Evolutionary conservation across 768 basidiomycete species (phyloP).

Genomic region (Tubosaeta sp.): DNA sequence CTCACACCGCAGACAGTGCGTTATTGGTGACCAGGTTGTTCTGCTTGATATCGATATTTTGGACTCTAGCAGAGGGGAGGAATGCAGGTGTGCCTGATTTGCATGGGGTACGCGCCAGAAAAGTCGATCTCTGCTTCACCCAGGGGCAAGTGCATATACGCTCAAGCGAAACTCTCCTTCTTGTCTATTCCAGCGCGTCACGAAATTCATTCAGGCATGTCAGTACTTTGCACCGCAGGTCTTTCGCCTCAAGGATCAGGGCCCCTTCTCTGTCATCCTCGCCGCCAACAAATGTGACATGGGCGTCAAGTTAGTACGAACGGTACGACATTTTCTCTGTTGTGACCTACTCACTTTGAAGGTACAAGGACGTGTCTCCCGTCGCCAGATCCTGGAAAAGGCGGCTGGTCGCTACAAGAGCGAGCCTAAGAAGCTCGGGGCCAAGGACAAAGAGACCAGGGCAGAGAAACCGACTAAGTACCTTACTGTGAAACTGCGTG

Average conservation of each 20-base stretch:
- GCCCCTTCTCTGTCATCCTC: conserved; percentile 90
- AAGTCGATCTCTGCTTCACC: conserved; percentile 3
- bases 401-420: no score
- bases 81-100: conserved; percentile 73
- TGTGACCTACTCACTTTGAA: not conserved
- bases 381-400: no score
- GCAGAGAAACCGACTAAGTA: no score
- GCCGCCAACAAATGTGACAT: conserved; percentile 95
- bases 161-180: conserved; percentile 94
- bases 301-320: conserved; percentile 95
- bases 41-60: conserved; percentile 95
- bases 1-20: conserved; percentile 94
- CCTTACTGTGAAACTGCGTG: no score
- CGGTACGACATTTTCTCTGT: conserved; percentile 43
- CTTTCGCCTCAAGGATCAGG: conserved; percentile 92
- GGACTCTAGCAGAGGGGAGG: conserved; percentile 96
- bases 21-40: conserved; percentile 95
- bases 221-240: conserved; percentile 93
- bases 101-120: not conserved
- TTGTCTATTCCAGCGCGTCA: conserved; percentile 96
- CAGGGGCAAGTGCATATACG: conserved; percentile 98
- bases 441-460: no score
- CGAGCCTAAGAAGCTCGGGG: no score
- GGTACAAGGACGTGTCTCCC: no score
- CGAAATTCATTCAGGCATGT: conserved; percentile 97